phyloP scores from a whole-genome alignment of 2,329 filamentous ascomycete species.

The Colletotrichum sp. region DNA sequence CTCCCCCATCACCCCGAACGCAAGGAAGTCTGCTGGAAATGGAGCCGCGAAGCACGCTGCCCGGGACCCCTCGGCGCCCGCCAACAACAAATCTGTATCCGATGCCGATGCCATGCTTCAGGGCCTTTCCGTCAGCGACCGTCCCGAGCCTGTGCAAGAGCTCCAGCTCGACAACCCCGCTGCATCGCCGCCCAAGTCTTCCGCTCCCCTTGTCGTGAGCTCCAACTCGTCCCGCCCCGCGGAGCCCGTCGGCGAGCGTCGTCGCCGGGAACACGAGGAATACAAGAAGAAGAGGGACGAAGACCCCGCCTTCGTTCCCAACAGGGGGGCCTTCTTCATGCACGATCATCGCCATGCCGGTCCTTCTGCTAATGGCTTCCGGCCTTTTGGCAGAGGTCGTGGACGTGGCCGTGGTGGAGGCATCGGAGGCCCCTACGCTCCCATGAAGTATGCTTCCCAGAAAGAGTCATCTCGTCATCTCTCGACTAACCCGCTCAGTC shows the following conservation, averaged over 20 bases:
- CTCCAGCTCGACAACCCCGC: slow-evolving; percentile 52
- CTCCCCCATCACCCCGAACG: slow-evolving; percentile 53
- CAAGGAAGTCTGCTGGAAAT: slow-evolving; percentile 43
- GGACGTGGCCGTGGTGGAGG: slow-evolving; percentile 62
- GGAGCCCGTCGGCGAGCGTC: slow-evolving; percentile 70
- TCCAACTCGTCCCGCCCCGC: slow-evolving; percentile 54
- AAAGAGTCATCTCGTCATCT: slow-evolving; percentile 1
- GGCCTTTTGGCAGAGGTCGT: slow-evolving; percentile 71
- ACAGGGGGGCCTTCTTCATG: slow-evolving; percentile 94
- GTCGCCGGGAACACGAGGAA: slow-evolving; percentile 87
- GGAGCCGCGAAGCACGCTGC: slow-evolving; percentile 40
- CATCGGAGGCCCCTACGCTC: slow-evolving; percentile 62
- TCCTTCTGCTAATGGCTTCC: slow-evolving; percentile 78
- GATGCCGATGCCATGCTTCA: slow-evolving; percentile 67
- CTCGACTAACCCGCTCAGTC: slow-evolving; percentile 30
- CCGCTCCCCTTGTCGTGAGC: slow-evolving; percentile 60
- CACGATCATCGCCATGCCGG: slow-evolving; percentile 87
- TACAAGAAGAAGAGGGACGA: slow-evolving; percentile 87
- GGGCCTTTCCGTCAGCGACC: slow-evolving; percentile 51
- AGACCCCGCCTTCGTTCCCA: slow-evolving; percentile 92
- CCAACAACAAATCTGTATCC: slow-evolving; percentile 40
- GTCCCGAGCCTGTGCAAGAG: slow-evolving; percentile 45
- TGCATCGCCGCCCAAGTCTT: slow-evolving; percentile 42
- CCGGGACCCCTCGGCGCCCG: slow-evolving; percentile 37
- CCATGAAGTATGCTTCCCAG: slow-evolving; percentile 63